A percentile compares a stretch with the other conserved stretches of the same genome.
These are phyloP conservation scores for Peronospora belbahrii DNA, from an alignment of 352 stramenopile genomes.

Conservation along the genomic window DNA sequence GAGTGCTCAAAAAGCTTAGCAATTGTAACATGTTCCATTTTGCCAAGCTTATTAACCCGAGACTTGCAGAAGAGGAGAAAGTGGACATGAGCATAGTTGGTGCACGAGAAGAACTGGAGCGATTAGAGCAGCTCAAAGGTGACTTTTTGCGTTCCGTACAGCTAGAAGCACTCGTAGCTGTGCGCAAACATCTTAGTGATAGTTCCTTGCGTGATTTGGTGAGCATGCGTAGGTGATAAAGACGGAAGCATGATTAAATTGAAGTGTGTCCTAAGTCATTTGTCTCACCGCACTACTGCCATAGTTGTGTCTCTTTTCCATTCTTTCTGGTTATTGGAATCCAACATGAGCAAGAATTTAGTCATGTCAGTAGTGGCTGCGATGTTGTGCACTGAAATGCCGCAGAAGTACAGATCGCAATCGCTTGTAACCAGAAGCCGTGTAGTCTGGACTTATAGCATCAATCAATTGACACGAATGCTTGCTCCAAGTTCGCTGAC, in stretches of 20 bases:
- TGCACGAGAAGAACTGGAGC: conserved; percentile 24
- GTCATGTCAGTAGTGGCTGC: not conserved
- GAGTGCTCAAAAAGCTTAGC: conserved; percentile 77
- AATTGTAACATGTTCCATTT: conserved; percentile 81
- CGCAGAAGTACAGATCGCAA: not conserved
- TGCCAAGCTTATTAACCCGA: conserved; percentile 51
- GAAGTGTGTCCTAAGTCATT: not conserved
- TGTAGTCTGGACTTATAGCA: too few species aligned
- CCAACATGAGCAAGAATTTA: not conserved
- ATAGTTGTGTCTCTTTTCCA: not conserved
- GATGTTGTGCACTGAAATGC: not conserved
- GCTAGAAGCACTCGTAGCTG: conserved; percentile 62
- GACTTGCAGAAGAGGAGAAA: conserved; percentile 44
- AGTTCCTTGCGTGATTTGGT: conserved; percentile 59
- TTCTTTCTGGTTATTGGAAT: not conserved
- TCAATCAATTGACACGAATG: too few species aligned
- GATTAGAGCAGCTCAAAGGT: conserved; percentile 44
- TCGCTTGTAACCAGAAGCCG: not conserved
- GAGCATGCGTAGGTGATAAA: conserved; percentile 18
- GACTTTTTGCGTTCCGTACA: conserved; percentile 75
- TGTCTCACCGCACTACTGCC: not conserved
- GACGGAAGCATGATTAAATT: not conserved
- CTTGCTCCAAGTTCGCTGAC: too few species aligned
- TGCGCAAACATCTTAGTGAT: conserved; percentile 67
- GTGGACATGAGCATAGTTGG: conserved; percentile 35